Base-by-base conservation (phyloP, 2,329 filamentous ascomycete species). In the Ascomycota sp. region DNA sequence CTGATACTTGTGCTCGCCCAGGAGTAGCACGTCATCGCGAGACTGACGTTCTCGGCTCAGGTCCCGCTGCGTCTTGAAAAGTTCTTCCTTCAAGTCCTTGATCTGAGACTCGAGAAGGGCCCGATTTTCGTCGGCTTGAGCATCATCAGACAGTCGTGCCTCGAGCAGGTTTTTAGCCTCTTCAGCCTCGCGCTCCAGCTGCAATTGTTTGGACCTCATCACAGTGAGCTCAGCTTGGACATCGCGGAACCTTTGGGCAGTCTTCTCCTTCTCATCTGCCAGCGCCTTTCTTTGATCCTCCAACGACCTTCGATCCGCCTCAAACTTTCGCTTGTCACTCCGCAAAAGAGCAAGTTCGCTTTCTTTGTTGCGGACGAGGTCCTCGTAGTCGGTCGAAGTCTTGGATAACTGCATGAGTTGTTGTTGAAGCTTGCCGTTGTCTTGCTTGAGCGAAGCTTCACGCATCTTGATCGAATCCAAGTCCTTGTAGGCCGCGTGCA, bases 381-480 rank as follows among this genome's bases (percentile, higher is more conserved):
- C 86, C 53, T 98, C 89, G 42, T 92, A 95, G 47, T 84, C 82
- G 0, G 83, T 91, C 1, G 86, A 92, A 0, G 86, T 93, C 33
- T 81, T 74, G 0, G 89, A 89, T 12, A 98, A 61, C 42, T 92
- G 75, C 0, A 78, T 68, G 35, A 98, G 72, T 46, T 93, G 83
- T 44, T 83, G 71, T 35, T 91, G 76, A 32, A 92, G 70, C 31
- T 78, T 72, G 9, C 72, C 68, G 43, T 92, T 91, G 48, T 98
- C 86, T 6, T 76, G 72, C 2, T 72, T 53, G 1, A 93, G 65
- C 13, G 82, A 75, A 34, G 76, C 72, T 44, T 92, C 73, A 41
- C 81, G 75, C 37, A 71, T 65, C 49, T 75, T 82, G 25, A 73
- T 64, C 8, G 67, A 62, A 35, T 83, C 72, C 1, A 93, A 62